Conservation (phyloP, 2,329 filamentous ascomycete species). For the Lecanosticta acicola region DNA sequence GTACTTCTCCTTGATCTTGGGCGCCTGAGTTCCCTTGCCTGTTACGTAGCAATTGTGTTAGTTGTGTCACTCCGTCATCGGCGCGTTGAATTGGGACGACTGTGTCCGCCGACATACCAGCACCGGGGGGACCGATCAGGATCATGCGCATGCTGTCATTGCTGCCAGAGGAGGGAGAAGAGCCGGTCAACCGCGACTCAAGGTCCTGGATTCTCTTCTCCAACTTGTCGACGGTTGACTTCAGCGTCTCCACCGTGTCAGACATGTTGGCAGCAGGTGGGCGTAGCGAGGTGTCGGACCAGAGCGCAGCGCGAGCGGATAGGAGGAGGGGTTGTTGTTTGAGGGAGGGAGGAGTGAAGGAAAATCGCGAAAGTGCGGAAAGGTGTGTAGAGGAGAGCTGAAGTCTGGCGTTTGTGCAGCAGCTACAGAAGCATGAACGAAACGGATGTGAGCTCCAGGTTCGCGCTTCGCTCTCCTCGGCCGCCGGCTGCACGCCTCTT, state of each 20-base stretch:
- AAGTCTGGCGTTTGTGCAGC: no score
- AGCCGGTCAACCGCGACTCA: conserved; percentile 60
- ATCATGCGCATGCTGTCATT: conserved; percentile 80
- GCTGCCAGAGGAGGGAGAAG: conserved; percentile 31
- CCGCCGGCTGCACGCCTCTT: no score
- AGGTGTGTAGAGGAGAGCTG: no score
- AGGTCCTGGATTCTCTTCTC: conserved; percentile 81
- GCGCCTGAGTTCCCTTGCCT: conserved; percentile 99
- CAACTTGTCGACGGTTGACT: conserved; percentile 75
- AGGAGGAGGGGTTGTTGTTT: neutral
- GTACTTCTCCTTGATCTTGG: conserved; percentile 97
- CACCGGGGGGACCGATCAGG: conserved; percentile 92
- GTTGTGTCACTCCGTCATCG: conserved; percentile 1
- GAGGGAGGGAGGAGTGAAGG: neutral
- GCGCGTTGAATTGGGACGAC: neutral
- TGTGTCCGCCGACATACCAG: conserved; percentile 59
- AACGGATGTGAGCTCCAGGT: no score
- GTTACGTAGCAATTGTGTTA: conserved; percentile 13
- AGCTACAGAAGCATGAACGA: no score
- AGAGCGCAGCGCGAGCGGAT: conserved; percentile 5
- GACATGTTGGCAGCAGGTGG: conserved; percentile 14
- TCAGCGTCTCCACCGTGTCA: conserved; percentile 48
- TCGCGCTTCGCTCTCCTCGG: no score
- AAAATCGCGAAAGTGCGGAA: neutral
- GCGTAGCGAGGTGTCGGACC: conserved; percentile 12